Percentiles rank a stretch among this genome's conserved stretches.
These are phyloP conservation scores for Coemansia erecta DNA, from an alignment of 192 early-diverging fungal genomes.

Conservation along the genomic window DNA sequence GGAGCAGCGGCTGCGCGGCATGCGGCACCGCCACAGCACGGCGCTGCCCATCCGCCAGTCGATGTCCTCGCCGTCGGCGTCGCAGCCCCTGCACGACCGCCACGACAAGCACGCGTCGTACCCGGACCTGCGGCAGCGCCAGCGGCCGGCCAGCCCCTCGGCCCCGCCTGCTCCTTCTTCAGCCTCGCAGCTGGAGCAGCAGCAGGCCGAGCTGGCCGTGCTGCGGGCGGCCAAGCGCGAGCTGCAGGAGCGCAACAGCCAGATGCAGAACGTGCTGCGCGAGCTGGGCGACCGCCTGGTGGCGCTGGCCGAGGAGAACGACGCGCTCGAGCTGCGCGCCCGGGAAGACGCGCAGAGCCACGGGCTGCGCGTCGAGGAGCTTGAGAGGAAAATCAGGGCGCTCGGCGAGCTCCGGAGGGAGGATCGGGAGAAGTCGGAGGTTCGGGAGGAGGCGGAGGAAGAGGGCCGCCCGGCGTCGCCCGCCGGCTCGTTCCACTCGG, in stretches of 20 bases:
- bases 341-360: conserved; percentile 26
- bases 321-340: conserved; percentile 32
- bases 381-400: too few species aligned
- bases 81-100: not conserved
- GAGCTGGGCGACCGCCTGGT: conserved; percentile 47
- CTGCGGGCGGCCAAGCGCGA: conserved; percentile 31
- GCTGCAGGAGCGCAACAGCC: conserved; percentile 45
- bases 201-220: conserved; percentile 33
- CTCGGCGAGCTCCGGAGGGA: too few species aligned
- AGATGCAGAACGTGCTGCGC: conserved; percentile 38
- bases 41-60: conserved; percentile 6
- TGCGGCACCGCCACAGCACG: conserved; percentile 40
- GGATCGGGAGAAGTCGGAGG: too few species aligned
- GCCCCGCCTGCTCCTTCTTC: too few species aligned
- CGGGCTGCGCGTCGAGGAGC: too few species aligned
- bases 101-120: conserved; percentile 48
- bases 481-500: too few species aligned
- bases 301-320: conserved; percentile 41
- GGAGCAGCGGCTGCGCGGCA: conserved; percentile 29
- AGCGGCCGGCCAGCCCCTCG: conserved; percentile 21
- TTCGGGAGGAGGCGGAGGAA: too few species aligned
- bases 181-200: too few species aligned
- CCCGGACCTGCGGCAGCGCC: conserved; percentile 36
- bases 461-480: too few species aligned
- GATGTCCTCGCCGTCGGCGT: not conserved